Percentiles rank a stretch among this genome's conserved stretches.
phyloP scores from a whole-genome alignment of 805 yeast species.

The Scheffersomyces ergatensis region DNA sequence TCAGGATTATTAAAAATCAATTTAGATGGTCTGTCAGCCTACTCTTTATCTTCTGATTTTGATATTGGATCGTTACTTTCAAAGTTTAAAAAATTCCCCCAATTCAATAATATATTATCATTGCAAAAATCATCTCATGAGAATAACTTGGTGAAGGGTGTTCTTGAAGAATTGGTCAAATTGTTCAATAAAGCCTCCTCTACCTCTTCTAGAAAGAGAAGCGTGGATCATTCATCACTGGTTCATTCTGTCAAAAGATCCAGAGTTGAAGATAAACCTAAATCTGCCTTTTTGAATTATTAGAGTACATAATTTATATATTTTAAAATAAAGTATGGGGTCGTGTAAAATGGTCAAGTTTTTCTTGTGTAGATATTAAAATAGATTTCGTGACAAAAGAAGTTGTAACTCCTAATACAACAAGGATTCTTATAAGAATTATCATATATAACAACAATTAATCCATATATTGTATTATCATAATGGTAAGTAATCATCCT shows the following conservation, averaged over 20 bases:
- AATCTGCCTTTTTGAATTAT: slow-evolving; percentile 3
- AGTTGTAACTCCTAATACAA: no score
- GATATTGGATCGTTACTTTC: not conserved
- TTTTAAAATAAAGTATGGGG: no score
- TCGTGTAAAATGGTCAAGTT: no score
- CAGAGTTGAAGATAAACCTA: slow-evolving; percentile 7
- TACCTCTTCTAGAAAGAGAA: slow-evolving; percentile 5
- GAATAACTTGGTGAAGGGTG: not conserved
- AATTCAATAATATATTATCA: not conserved
- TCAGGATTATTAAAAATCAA: not conserved
- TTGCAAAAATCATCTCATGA: not conserved
- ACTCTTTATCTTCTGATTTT: not conserved
- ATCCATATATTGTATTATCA: no score
- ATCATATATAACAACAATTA: no score
- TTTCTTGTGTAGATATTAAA: no score
- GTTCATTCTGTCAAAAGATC: slow-evolving; percentile 5
- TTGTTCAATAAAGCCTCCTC: not conserved
- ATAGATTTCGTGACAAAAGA: no score
- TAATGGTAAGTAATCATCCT: no score
- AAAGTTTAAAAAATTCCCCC: not conserved
- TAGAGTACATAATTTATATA: no score
- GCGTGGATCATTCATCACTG: not conserved
- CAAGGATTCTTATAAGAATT: no score
- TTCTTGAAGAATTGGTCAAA: not conserved
- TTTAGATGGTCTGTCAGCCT: not conserved